These are phyloP conservation scores for Coelastrella sp. DNA, from an alignment of 139 green algal species.

Conservation along the genomic window DNA sequence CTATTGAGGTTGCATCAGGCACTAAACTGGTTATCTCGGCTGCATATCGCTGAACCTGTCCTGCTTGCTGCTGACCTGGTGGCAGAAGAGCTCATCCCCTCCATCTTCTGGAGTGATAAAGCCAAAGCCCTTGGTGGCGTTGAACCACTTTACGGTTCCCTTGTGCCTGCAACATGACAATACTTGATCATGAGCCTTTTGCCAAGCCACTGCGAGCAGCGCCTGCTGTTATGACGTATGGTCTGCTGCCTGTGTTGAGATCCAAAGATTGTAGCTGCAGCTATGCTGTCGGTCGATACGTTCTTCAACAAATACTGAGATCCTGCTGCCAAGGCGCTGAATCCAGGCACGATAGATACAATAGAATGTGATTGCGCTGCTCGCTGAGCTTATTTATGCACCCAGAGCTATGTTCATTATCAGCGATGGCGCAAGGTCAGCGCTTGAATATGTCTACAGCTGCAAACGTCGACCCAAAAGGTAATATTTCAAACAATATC, in stretches of 20 bases:
- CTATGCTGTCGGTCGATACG: neutral
- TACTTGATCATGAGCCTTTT: neutral
- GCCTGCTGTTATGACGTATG: neutral
- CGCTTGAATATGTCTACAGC: neutral
- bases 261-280: constrained; percentile 1
- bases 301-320: neutral
- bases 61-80: constrained; percentile 78
- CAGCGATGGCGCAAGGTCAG: neutral
- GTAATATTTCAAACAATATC: too few species aligned
- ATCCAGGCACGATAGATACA: neutral
- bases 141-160: constrained; percentile 95
- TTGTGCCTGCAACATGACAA: constrained; percentile 10
- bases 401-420: neutral
- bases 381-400: neutral
- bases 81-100: constrained; percentile 86
- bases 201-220: neutral
- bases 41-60: neutral
- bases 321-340: neutral
- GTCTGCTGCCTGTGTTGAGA: neutral
- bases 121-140: constrained; percentile 91
- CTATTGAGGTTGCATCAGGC: neutral
- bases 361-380: neutral
- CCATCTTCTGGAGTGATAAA: constrained; percentile 92
- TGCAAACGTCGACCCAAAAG: too few species aligned
- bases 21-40: neutral